Evolutionary conservation across 148 eudicot species (phyloP).

Genomic region (Dianthus caryophyllus): DNA sequence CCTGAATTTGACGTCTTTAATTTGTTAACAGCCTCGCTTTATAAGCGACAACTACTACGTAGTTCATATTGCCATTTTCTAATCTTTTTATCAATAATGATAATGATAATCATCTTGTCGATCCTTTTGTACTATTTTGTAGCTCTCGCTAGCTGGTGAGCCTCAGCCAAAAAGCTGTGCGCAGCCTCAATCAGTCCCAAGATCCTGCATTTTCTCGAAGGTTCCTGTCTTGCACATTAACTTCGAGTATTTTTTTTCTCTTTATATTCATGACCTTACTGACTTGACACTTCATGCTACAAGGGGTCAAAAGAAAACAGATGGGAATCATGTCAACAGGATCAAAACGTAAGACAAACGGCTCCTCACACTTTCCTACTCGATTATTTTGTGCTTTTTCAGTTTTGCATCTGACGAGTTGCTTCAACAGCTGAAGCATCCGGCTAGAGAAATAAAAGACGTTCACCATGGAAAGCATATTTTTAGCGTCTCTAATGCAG

Average conservation of each 20-base stretch:
- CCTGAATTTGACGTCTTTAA: not conserved
- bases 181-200: constrained; percentile 32
- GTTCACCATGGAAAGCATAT: constrained; percentile 19
- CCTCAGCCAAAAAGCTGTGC: constrained; percentile 37
- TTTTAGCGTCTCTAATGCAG: constrained; percentile 13
- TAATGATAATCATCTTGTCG: not conserved
- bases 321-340: constrained; percentile 41
- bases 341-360: constrained; percentile 41
- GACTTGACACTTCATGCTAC: constrained; percentile 31
- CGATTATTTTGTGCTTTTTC: not conserved
- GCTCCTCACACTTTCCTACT: not conserved
- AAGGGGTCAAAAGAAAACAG: constrained; percentile 94
- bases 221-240: constrained; percentile 33
- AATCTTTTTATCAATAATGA: not conserved
- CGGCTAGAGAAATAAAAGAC: constrained; percentile 21
- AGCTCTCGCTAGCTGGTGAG: constrained; percentile 76
- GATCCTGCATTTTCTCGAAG: constrained; percentile 36
- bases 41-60: not conserved
- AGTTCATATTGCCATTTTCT: not conserved
- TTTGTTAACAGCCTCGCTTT: not conserved
- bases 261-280: constrained; percentile 20
- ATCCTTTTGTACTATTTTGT: constrained; percentile 10
- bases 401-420: not conserved
- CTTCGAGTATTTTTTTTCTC: not conserved
- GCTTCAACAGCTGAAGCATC: constrained; percentile 27